phyloP scores from a whole-genome alignment of 345 rosid genomes.

The Eucalyptus shirleyi region DNA sequence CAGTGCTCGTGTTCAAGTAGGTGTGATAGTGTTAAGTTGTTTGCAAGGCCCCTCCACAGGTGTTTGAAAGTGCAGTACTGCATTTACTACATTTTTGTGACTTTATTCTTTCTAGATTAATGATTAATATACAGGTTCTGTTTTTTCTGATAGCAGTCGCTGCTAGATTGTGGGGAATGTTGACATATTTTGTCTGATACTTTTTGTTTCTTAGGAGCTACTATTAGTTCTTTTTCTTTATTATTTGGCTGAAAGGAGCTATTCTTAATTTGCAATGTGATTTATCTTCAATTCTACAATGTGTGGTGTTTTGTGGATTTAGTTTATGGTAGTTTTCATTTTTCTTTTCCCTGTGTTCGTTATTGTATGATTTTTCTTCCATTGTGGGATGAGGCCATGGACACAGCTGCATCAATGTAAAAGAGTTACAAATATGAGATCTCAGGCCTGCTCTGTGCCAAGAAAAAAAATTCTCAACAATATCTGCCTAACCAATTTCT shows the following conservation, averaged over 20 bases:
- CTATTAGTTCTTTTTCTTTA: background rate
- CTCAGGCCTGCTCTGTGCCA: background rate
- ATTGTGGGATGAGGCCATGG: too few relatives aligned
- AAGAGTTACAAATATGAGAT: too few relatives aligned
- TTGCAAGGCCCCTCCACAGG: background rate
- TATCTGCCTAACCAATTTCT: background rate
- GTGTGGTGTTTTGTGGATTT: background rate
- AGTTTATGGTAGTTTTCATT: too few relatives aligned
- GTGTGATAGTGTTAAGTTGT: background rate
- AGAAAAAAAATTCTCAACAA: background rate
- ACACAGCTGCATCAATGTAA: too few relatives aligned
- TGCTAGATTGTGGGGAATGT: background rate
- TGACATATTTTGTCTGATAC: background rate
- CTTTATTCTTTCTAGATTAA: background rate
- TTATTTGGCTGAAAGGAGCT: background rate
- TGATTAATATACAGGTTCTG: background rate
- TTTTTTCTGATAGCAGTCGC: background rate
- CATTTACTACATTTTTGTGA: background rate
- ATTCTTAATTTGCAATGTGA: background rate
- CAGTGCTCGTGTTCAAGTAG: constrained; percentile 76
- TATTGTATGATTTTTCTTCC: too few relatives aligned
- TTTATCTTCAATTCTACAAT: background rate
- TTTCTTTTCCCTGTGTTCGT: background rate
- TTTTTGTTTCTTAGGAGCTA: background rate
- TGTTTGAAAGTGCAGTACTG: background rate